phyloP scores from a whole-genome alignment of 2,329 filamentous ascomycete species.

The Geosmithia putterillii region DNA sequence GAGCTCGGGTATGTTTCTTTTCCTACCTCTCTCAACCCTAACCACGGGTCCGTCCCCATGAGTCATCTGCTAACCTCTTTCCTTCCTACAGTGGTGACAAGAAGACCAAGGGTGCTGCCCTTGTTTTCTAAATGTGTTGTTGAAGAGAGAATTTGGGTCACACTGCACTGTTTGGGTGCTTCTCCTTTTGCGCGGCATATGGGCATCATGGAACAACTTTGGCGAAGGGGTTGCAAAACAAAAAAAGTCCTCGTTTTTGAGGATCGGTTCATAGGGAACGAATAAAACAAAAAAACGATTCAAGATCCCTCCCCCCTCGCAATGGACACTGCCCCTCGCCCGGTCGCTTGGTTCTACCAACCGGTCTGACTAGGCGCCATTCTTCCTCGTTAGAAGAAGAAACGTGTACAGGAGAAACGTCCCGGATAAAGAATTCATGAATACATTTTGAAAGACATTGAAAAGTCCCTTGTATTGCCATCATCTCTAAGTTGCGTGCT shows the following conservation, averaged over 20 bases:
- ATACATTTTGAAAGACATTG: no score
- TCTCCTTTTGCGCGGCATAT: slow-evolving; percentile 25
- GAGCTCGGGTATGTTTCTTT: slow-evolving; percentile 74
- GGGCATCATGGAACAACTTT: slow-evolving; percentile 31
- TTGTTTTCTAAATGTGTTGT: slow-evolving; percentile 85
- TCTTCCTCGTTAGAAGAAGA: not conserved
- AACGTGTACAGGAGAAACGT: not conserved
- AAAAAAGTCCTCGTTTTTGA: slow-evolving; percentile 20
- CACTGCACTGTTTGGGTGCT: slow-evolving; percentile 25
- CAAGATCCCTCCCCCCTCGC: not conserved
- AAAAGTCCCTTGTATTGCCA: no score
- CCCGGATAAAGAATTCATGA: not conserved
- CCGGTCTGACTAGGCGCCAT: not conserved
- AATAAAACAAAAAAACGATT: slow-evolving; percentile 2
- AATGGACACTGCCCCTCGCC: not conserved
- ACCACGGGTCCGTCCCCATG: not conserved
- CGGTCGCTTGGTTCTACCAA: no score
- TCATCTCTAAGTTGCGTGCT: no score
- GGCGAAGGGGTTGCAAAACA: slow-evolving; percentile 29
- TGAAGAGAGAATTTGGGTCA: slow-evolving; percentile 26
- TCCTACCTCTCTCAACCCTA: not conserved
- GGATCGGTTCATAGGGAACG: slow-evolving; percentile 30
- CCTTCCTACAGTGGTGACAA: slow-evolving; percentile 78
- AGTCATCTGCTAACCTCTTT: slow-evolving; percentile 19
- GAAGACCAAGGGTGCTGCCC: slow-evolving; percentile 99